phyloP scores from a whole-genome alignment of 192 early-diverging fungal species.

The Helicostylum pulchrum region DNA sequence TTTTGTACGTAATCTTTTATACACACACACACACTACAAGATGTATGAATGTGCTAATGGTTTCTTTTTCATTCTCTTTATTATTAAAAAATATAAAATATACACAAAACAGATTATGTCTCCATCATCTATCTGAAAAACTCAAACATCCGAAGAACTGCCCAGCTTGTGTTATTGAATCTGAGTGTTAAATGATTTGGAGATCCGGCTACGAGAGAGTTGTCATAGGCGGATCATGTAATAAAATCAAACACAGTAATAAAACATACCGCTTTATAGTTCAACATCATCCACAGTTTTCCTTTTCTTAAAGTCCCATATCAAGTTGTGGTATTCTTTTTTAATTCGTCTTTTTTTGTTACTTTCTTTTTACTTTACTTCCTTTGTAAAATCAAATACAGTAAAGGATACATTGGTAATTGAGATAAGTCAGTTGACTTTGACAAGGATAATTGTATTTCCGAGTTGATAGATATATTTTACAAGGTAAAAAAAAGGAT shows the following conservation, averaged over 20 bases:
- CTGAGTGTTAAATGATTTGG: slow-evolving; percentile 17
- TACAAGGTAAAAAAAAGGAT: too few species aligned
- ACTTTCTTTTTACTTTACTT: too few species aligned
- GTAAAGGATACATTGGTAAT: too few species aligned
- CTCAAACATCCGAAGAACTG: slow-evolving; percentile 20
- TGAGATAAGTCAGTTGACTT: too few species aligned
- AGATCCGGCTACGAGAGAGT: slow-evolving; percentile 7
- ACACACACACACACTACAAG: too few species aligned
- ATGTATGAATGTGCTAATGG: too few species aligned
- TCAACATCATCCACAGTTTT: background rate
- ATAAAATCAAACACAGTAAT: slow-evolving; percentile 16
- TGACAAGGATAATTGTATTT: too few species aligned
- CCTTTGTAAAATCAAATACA: too few species aligned
- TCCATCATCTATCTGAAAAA: slow-evolving; percentile 19
- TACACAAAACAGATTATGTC: slow-evolving; percentile 18
- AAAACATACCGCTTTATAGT: slow-evolving; percentile 13
- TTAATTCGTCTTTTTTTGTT: background rate
- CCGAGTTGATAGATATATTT: too few species aligned
- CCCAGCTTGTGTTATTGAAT: slow-evolving; percentile 18
- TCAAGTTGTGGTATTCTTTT: slow-evolving; percentile 4
- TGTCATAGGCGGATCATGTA: background rate
- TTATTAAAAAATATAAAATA: background rate
- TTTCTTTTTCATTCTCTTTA: too few species aligned
- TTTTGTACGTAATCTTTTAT: too few species aligned
- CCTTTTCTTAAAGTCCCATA: background rate